phyloP scores from a whole-genome alignment of 2,329 filamentous ascomycete species.

The Xylaria sp. region DNA sequence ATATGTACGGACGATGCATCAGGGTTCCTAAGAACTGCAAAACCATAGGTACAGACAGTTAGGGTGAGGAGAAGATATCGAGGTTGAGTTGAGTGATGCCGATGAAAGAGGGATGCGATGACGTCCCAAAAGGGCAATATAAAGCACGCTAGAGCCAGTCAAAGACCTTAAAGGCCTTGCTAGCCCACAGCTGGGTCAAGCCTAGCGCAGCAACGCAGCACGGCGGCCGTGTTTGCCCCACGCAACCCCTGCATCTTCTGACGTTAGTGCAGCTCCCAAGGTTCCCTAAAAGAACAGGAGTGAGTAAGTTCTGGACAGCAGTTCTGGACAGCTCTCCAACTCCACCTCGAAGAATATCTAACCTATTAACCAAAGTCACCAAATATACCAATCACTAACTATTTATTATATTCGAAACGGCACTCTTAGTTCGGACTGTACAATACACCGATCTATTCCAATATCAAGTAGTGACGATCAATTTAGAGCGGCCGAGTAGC shows the following conservation, averaged over 20 bases:
- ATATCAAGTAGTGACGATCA: background rate
- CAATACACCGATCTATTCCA: background rate
- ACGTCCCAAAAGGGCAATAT: conserved; percentile 30
- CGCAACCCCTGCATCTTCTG: conserved; percentile 1
- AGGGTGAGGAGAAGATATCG: background rate
- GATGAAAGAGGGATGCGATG: conserved; percentile 8
- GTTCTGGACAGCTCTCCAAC: background rate
- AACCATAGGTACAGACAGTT: background rate
- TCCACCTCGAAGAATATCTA: conserved; percentile 13
- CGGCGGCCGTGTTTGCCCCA: background rate
- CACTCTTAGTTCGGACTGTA: background rate
- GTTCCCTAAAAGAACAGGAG: background rate
- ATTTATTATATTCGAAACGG: too few species aligned
- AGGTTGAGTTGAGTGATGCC: conserved; percentile 22
- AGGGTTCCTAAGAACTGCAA: background rate
- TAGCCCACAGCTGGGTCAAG: background rate
- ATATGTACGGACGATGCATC: background rate
- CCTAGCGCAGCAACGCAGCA: background rate
- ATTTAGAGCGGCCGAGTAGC: conserved; percentile 5
- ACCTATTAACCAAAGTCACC: background rate
- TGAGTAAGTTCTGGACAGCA: conserved; percentile 16
- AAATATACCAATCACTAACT: background rate
- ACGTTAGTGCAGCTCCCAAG: background rate
- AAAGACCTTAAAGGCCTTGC: conserved; percentile 9
- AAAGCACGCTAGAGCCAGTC: conserved; percentile 14